Evolutionary conservation across 139 green algal species (phyloP), one percentile per base, ranked within the genome.

Genomic region (Zygnema cylindricum): DNA sequence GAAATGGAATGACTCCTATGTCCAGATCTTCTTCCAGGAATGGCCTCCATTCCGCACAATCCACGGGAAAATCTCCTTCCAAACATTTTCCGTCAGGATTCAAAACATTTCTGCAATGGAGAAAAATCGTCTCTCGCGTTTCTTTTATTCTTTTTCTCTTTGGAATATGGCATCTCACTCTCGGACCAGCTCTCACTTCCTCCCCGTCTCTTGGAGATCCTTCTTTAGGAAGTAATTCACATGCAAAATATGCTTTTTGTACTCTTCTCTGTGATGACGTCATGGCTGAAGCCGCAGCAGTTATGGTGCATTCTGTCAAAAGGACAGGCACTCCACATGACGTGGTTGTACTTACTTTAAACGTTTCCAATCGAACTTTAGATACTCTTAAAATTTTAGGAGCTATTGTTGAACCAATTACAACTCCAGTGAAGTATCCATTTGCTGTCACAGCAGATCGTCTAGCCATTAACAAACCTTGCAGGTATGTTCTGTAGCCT

Each of bases 231-330:
- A n/a, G n/a, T n/a, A n/a, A n/a, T n/a, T n/a, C n/a, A n/a, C n/a
- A n/a, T n/a, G n/a, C n/a, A n/a, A 77, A 77, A 41, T 40, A 76
- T 55, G 81, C 81, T 41, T 86, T 77, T 49, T 40, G 38, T 55
- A 86, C 81, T 41, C 40, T 86, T 33, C 49, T 86, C 30, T 86
- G 81, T 69, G 81, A 69, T 30, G 41, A 86, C 41, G n/a, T 38
- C 33, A 86, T 63, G 81, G 41, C 40, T 55, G 81, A 86, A 22
- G 81, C 81, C 1, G 25, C 81, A 23, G 33, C 40, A 55, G 81
- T 86, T 39, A 63, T 86, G 39, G 81, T 86, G 23, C 40, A 38
- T 30, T 86, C 81, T 22, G 23, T 86, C 38, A 23, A n/a, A 25
- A 43, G 25, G 32, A 86, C 81, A 22, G 81, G 81, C 23, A 86